Conservation (phyloP, 129 eudicot species). For the Escallonia rubra region DNA sequence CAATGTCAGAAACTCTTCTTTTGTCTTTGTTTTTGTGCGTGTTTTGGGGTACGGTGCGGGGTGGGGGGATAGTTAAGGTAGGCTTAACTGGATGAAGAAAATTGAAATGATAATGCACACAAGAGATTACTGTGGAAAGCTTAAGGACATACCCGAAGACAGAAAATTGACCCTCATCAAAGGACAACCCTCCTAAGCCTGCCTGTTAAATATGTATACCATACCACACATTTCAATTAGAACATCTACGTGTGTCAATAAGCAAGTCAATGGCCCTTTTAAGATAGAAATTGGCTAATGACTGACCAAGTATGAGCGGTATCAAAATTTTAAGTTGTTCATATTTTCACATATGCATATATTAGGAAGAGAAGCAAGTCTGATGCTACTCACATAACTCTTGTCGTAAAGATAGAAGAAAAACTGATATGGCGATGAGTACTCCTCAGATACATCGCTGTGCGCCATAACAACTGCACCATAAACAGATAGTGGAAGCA, state of each 20-base stretch:
- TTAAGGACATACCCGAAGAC: slow-evolving; percentile 78
- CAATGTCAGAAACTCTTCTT: too few species aligned
- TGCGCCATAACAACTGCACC: slow-evolving; percentile 98
- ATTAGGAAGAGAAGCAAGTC: not conserved
- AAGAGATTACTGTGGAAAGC: not conserved
- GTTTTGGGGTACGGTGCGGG: too few species aligned
- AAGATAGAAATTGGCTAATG: not conserved
- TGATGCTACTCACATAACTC: slow-evolving; percentile 68
- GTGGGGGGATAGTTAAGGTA: not conserved
- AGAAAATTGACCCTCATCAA: slow-evolving; percentile 99
- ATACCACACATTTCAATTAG: slow-evolving; percentile 16
- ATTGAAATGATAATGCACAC: too few species aligned
- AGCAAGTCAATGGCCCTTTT: not conserved
- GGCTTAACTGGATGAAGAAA: too few species aligned
- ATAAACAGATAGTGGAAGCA: slow-evolving; percentile 93
- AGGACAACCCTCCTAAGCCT: slow-evolving; percentile 96
- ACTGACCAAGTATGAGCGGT: too few species aligned
- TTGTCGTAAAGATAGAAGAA: slow-evolving; percentile 96
- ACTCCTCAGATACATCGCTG: slow-evolving; percentile 81
- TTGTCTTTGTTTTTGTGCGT: too few species aligned
- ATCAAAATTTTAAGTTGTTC: too few species aligned
- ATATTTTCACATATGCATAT: too few species aligned
- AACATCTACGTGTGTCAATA: not conserved
- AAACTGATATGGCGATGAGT: slow-evolving; percentile 93
- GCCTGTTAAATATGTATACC: slow-evolving; percentile 40